phyloP scores from a whole-genome alignment of 2,329 filamentous ascomycete genomes.

The Capronia coronata region DNA sequence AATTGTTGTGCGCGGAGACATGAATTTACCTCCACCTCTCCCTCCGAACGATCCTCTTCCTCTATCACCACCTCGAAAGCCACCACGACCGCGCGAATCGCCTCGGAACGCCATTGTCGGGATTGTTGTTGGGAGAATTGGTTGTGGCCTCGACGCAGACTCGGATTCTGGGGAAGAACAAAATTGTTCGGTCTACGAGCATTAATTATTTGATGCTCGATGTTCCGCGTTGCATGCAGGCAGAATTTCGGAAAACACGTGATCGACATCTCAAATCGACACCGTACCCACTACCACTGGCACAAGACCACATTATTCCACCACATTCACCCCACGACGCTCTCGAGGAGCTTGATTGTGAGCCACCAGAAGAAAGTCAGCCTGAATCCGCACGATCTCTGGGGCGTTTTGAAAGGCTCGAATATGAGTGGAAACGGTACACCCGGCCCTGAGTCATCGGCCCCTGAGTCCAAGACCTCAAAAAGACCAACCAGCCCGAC shows the following conservation, averaged over 20 bases:
- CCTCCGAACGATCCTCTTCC: constrained; percentile 42
- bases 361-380: constrained; percentile 27
- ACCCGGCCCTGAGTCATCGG: constrained; percentile 25
- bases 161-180: background rate
- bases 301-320: constrained; percentile 10
- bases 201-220: constrained; percentile 12
- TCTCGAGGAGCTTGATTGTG: constrained; percentile 17
- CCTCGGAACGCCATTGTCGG: constrained; percentile 59
- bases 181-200: constrained; percentile 16
- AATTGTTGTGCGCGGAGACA: constrained; percentile 26
- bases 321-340: constrained; percentile 12
- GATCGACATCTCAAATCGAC: constrained; percentile 11
- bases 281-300: constrained; percentile 9
- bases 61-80: constrained; percentile 48
- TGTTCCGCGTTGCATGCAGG: constrained; percentile 14
- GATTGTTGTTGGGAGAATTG: constrained; percentile 26
- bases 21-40: constrained; percentile 38
- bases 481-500: constrained; percentile 32
- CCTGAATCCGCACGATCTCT: constrained; percentile 28
- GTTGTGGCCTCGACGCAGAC: constrained; percentile 4
- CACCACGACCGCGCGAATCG: constrained; percentile 47
- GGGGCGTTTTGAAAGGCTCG: constrained; percentile 25
- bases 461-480: constrained; percentile 21
- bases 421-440: constrained; percentile 23
- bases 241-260: constrained; percentile 18